Evolutionary conservation across 495 filamentous ascomycete genomes (phyloP).

Genomic region (Penicillium egyptiacum): DNA sequence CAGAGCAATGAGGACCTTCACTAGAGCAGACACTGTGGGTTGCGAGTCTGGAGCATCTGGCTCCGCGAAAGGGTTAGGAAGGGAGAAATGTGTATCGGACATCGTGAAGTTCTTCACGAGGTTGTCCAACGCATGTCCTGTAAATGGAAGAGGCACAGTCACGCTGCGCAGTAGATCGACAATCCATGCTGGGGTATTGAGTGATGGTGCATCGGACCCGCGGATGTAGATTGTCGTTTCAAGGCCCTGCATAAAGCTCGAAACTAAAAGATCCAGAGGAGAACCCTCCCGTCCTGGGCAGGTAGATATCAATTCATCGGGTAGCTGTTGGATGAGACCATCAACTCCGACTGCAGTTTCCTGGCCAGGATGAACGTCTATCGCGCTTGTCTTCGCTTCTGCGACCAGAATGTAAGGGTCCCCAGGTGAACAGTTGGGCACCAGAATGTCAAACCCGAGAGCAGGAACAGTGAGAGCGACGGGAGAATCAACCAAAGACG

Average conservation of each 20-base stretch:
- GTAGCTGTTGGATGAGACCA: conserved; percentile 67
- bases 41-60: conserved; percentile 71
- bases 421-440: conserved; percentile 68
- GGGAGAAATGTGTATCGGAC: conserved; percentile 74
- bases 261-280: conserved; percentile 81
- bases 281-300: conserved; percentile 77
- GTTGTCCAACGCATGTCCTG: conserved; percentile 74
- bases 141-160: conserved; percentile 80
- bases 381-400: conserved; percentile 62
- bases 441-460: conserved; percentile 78
- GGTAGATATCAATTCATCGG: conserved; percentile 62
- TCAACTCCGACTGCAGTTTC: conserved; percentile 66
- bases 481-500: conserved; percentile 70
- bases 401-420: conserved; percentile 71
- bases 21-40: conserved; percentile 76
- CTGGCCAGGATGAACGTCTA: conserved; percentile 63
- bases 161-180: conserved; percentile 75
- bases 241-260: conserved; percentile 75
- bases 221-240: conserved; percentile 76
- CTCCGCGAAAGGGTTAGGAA: conserved; percentile 75
- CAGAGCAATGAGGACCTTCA: conserved; percentile 70
- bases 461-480: conserved; percentile 70
- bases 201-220: conserved; percentile 65
- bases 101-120: conserved; percentile 84
- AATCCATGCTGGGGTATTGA: conserved; percentile 75